A percentile compares a stretch with the other conserved stretches of the same genome.
These are phyloP conservation scores for Leccinum longicurvipes DNA, from an alignment of 768 basidiomycete species.

Conservation along the genomic window DNA sequence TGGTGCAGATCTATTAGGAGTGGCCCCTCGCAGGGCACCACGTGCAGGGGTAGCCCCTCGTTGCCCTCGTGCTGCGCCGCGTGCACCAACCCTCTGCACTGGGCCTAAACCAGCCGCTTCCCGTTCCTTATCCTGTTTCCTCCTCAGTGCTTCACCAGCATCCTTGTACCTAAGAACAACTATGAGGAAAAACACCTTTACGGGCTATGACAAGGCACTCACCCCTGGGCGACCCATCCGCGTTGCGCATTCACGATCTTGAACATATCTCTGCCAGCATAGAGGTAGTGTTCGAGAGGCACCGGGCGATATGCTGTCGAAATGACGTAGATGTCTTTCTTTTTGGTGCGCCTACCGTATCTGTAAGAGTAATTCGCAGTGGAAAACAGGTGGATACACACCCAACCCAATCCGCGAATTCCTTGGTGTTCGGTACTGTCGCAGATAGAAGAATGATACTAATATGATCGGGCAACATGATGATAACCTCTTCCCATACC, in stretches of 20 bases:
- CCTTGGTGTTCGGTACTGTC: constrained; percentile 96
- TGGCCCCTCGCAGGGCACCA: constrained; percentile 52
- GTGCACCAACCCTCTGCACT: constrained; percentile 78
- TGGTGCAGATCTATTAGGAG: constrained; percentile 43
- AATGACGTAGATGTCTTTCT: constrained; percentile 99
- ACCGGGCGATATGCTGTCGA: constrained; percentile 95
- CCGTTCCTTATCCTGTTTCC: constrained; percentile 98
- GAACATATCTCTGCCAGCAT: constrained; percentile 88
- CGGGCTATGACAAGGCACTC: constrained; percentile 3
- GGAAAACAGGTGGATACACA: constrained; percentile 38
- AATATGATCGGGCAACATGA: constrained; percentile 98
- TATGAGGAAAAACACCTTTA: constrained; percentile 1
- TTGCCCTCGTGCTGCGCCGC: constrained; percentile 57
- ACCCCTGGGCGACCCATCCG: constrained; percentile 74
- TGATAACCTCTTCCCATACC: constrained; percentile 99
- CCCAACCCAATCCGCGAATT: constrained; percentile 99
- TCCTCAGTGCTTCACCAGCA: constrained; percentile 80
- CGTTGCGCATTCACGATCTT: constrained; percentile 88
- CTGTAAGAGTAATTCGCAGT: constrained; percentile 6
- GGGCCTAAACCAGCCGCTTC: constrained; percentile 92
- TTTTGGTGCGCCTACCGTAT: constrained; percentile 87
- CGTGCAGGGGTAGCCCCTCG: constrained; percentile 49
- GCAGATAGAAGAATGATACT: constrained; percentile 96
- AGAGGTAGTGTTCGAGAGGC: constrained; percentile 94
- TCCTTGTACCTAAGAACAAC: constrained; percentile 68